A percentile compares a stretch with the other conserved stretches of the same genome.
Evolutionary conservation across 495 filamentous ascomycete genomes (phyloP).

Genomic region (Bryoglossum gracile): DNA sequence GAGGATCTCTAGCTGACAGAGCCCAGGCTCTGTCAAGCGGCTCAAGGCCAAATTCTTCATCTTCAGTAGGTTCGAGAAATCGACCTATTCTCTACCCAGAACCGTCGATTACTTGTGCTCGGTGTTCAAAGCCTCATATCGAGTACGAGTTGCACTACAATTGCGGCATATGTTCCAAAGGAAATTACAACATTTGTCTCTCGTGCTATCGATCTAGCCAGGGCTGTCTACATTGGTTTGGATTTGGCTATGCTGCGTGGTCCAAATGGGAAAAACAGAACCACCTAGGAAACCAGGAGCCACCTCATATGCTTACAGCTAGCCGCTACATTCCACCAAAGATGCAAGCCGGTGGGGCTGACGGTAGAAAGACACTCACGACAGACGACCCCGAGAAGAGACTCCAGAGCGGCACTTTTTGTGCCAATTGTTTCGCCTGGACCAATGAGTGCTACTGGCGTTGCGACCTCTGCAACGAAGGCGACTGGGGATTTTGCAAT

Average conservation of each 20-base stretch:
- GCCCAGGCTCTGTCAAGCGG: conserved; percentile 21
- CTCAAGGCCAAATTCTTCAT: conserved; percentile 23
- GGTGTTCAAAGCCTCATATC: conserved; percentile 58
- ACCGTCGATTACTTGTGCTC: conserved; percentile 63
- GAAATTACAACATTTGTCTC: conserved; percentile 68
- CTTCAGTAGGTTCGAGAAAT: conserved; percentile 20
- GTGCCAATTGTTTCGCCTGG: conserved; percentile 60
- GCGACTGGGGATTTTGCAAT: conserved; percentile 88
- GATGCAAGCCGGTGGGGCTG: conserved; percentile 35
- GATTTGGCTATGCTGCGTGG: conserved; percentile 60
- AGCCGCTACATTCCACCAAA: conserved; percentile 58
- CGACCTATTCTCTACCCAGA: conserved; percentile 51
- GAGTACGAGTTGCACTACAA: conserved; percentile 78
- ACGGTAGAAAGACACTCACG: conserved; percentile 45
- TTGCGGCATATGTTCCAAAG: conserved; percentile 61
- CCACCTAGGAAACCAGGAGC: conserved; percentile 26
- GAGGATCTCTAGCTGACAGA: conserved; percentile 16
- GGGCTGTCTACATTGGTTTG: conserved; percentile 74
- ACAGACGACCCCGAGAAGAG: conserved; percentile 57
- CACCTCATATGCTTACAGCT: conserved; percentile 60
- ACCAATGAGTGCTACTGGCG: conserved; percentile 78
- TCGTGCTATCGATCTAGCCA: conserved; percentile 66
- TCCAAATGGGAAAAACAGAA: conserved; percentile 44
- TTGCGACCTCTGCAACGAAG: conserved; percentile 76
- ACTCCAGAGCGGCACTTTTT: conserved; percentile 77